phyloP scores from a whole-genome alignment of 805 yeast species.

The Clavispora santaluciae region DNA sequence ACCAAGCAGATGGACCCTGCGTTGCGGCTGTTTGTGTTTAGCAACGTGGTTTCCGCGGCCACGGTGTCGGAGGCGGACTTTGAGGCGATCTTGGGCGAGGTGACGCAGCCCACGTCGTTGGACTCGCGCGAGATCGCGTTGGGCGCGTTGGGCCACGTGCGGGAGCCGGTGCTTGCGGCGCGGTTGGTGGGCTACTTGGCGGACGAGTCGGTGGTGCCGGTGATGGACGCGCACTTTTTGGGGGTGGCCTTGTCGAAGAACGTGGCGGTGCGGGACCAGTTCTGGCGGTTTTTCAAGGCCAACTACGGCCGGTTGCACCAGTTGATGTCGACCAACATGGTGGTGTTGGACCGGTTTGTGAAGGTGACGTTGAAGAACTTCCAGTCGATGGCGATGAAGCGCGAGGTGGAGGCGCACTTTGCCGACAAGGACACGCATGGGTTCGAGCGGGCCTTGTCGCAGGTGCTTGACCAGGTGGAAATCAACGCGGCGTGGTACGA shows the following conservation, averaged over 20 bases:
- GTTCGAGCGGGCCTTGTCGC: slow-evolving; percentile 49
- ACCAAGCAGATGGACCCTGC: slow-evolving; percentile 37
- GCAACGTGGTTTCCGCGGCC: slow-evolving; percentile 36
- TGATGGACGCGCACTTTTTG: slow-evolving; percentile 57
- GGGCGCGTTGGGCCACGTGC: slow-evolving; percentile 47
- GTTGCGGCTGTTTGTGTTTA: slow-evolving; percentile 39
- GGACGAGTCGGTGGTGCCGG: slow-evolving; percentile 42
- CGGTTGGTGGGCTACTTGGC: slow-evolving; percentile 37
- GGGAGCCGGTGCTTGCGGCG: slow-evolving; percentile 29
- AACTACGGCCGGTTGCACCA: slow-evolving; percentile 44
- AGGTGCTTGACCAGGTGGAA: slow-evolving; percentile 51
- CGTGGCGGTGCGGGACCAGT: slow-evolving; percentile 33
- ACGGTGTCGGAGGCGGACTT: slow-evolving; percentile 30
- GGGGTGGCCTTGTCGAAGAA: slow-evolving; percentile 45
- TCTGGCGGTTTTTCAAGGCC: slow-evolving; percentile 47
- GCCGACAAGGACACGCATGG: slow-evolving; percentile 44
- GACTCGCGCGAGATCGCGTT: slow-evolving; percentile 58
- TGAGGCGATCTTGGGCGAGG: slow-evolving; percentile 42
- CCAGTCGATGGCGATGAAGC: slow-evolving; percentile 10
- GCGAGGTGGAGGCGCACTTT: slow-evolving; percentile 42
- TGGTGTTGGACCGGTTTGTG: slow-evolving; percentile 46
- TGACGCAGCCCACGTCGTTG: slow-evolving; percentile 45
- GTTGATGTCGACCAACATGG: slow-evolving; percentile 46
- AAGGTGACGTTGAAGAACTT: slow-evolving; percentile 35
- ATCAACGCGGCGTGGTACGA: slow-evolving; percentile 48